phyloP scores from a whole-genome alignment of 2,329 filamentous ascomycete genomes.

The Apiospora pterosperma region DNA sequence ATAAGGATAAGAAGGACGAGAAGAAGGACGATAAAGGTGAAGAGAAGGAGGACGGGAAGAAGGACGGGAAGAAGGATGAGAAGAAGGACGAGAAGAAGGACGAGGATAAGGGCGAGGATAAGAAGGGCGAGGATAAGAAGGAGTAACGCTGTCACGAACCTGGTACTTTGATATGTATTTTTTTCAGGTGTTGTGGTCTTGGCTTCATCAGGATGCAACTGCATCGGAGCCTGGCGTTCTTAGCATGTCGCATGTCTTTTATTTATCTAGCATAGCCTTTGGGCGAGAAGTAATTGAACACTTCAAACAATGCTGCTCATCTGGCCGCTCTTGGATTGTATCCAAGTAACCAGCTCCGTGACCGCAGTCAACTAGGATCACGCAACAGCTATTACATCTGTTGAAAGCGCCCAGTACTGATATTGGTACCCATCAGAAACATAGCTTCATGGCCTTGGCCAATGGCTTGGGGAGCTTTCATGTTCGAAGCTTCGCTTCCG shows the following conservation, averaged over 20 bases:
- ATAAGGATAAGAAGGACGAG: constrained; percentile 20
- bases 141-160: neutral
- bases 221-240: constrained; percentile 1
- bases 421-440: too few species aligned
- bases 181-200: constrained; percentile 3
- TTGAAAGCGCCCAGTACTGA: too few species aligned
- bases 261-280: neutral
- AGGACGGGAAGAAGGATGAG: constrained; percentile 6
- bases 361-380: too few species aligned
- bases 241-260: neutral
- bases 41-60: constrained; percentile 18
- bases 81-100: constrained; percentile 30
- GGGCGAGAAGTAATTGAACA: neutral
- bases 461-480: too few species aligned
- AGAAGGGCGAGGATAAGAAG: neutral
- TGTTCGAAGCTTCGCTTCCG: too few species aligned
- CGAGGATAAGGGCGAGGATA: constrained; percentile 24
- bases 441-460: too few species aligned
- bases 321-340: too few species aligned
- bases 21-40: constrained; percentile 15
- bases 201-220: neutral
- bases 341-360: too few species aligned
- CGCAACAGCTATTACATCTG: too few species aligned
- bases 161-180: neutral
- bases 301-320: neutral